Evolutionary conservation across 352 stramenopile species (phyloP).

Genomic region (Phytophthora podocarpi): DNA sequence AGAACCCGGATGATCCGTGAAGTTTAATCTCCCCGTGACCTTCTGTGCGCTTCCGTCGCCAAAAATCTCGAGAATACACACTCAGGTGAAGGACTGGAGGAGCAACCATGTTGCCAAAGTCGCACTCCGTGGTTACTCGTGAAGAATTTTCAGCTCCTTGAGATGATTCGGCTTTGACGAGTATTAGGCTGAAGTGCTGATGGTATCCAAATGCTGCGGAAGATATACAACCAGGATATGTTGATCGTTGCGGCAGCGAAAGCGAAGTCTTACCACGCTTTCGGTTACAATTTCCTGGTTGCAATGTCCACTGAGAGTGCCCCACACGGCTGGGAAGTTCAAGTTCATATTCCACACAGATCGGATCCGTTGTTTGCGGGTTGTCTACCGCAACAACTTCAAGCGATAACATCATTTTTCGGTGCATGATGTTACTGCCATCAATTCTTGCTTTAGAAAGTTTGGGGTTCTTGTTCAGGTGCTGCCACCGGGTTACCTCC

Average conservation of each 20-base stretch:
- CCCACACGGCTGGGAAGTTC: slow-evolving; percentile 5
- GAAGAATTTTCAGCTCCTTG: not conserved
- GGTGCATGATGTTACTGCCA: not conserved
- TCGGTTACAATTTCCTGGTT: slow-evolving; percentile 4
- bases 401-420: slow-evolving; percentile 27
- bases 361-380: slow-evolving; percentile 22
- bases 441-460: not conserved
- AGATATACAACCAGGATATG: slow-evolving; percentile 5
- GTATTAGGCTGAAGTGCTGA: slow-evolving; percentile 31
- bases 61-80: slow-evolving; percentile 57
- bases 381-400: slow-evolving; percentile 39
- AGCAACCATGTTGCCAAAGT: not conserved
- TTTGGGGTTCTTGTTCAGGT: slow-evolving; percentile 13
- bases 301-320: slow-evolving; percentile 26
- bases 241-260: slow-evolving; percentile 18
- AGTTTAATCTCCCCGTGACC: slow-evolving; percentile 48
- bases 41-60: slow-evolving; percentile 43
- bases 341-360: slow-evolving; percentile 40
- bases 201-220: slow-evolving; percentile 27
- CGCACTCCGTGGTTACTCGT: not conserved
- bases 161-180: slow-evolving; percentile 8
- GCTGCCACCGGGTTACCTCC: slow-evolving; percentile 37
- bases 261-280: slow-evolving; percentile 23
- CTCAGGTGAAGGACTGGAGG: slow-evolving; percentile 28
- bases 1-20: slow-evolving; percentile 24